Base-by-base conservation (phyloP, 306 rosid species). In the Rosa lucieae region DNA sequence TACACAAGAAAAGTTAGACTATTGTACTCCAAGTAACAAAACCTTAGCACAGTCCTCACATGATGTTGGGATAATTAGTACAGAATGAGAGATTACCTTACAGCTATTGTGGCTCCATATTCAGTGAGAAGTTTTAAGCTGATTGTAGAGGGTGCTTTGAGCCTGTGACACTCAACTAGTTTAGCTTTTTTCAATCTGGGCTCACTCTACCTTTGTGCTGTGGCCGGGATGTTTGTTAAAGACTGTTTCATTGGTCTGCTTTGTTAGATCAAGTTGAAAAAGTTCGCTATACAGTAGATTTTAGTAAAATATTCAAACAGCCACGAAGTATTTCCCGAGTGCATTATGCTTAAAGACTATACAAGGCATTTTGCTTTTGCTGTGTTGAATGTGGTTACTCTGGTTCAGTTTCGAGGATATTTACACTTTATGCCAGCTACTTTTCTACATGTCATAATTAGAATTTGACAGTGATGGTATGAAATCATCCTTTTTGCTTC, bases 221-320 rank as follows among this genome's bases (percentile, higher is more conserved):
- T 14, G 13, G 39, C 32, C 10, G 0, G 47, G 32, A 52, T 62
- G 65, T 65, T 6, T 67, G 23, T 39, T 8, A 40, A 18, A 67
- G 26, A 17, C 35, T 74, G 3, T 35, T 74, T 43, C 21, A 56
- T 74, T 56, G 78, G 53, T 53, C 77, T 55, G 78, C 68, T 42
- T 40, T 23, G 43, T 52, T 40, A 67, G 42, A 37, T 55, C 67
- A 11, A 8, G 37, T 55, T 1, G 23, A 56, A 56, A 5, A 20
- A 40, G 68, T 40, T 55, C 10, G 12, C 48, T 39, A 74, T 3
- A 74, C 39, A 37, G 46, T 39, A 37, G 48, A 67, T 37, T 35
- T 18, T 74, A 37, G 17, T 8, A 39, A 49, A 11, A 10, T 37
- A 9, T 26, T 56, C 21, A 23, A 43, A 14, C 0, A 14, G 37